Base-by-base conservation (phyloP, 441 rosid genomes). In the Melastoma candidum region DNA sequence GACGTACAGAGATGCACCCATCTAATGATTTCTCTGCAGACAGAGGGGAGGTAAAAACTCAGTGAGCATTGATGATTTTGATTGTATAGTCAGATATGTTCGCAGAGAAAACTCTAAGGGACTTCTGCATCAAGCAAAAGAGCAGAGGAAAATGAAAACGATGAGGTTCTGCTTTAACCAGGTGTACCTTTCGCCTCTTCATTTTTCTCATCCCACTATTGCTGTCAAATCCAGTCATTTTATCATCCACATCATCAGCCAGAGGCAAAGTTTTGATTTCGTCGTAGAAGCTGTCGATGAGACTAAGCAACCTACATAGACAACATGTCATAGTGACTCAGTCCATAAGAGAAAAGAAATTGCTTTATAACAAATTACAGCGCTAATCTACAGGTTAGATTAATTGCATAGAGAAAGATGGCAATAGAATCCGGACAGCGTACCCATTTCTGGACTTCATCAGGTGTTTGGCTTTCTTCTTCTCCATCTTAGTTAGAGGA, bases 391-490 rank as follows among this genome's bases (percentile, higher is more conserved):
- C 7, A 46, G 25, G 29, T 26, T 26, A 3, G 49, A 3, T 24
- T 22, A 52, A 1, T 29, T 43, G 22, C 13, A 17, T 29, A 51
- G 55, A 6, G 12, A 24, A 58, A 53, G 57, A 58, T 14, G 26
- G 47, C 48, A 27, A 10, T 50, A 43, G 48, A 59, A 55, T 24
- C 26, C 56, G 57, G 12, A 4, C 55, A 27, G 52, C 77, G 11
- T 81, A 90, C 95, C 97, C 97, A 64, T 74, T 80, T 72, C 82
- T 72, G 54, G 95, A 79, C 72, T 84, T 82, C 74, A 70, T 67
- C 60, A 84, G 70, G 70, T 74, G 77, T 68, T 84, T 90, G 63
- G 75, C 82, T 74, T 57, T 70, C 73, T 66, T 78, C 65, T 80
- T 90, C 70, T 90, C 92, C 68, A 60, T 59, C 75, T 72, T 87